A percentile compares a stretch with the other conserved stretches of the same genome.
These are phyloP conservation scores for Miscanthus lutarioriparius DNA, from an alignment of 176 grass and related monocot species.

Conservation along the genomic window DNA sequence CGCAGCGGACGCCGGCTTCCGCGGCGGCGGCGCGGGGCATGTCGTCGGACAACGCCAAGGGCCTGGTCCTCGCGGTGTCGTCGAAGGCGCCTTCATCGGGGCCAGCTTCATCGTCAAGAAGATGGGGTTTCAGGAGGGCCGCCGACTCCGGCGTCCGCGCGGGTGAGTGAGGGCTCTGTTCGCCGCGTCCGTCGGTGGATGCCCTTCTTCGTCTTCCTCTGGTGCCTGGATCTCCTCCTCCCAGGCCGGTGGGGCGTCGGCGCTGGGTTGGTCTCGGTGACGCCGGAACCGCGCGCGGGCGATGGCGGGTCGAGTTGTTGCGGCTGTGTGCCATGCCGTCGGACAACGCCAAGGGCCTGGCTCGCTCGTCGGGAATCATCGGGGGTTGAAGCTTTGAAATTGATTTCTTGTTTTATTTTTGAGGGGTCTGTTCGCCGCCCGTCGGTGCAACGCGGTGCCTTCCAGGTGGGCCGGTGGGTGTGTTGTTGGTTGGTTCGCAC, in stretches of 20 bases:
- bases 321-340: background rate
- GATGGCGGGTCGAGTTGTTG: background rate
- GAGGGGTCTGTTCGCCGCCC: too few relatives aligned
- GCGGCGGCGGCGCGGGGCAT: conserved; percentile 39
- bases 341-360: too few relatives aligned
- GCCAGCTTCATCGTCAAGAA: conserved; percentile 78
- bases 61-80: conserved; percentile 76
- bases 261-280: conserved; percentile 17
- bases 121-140: conserved; percentile 75
- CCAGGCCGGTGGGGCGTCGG: background rate
- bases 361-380: too few relatives aligned
- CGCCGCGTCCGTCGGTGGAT: background rate
- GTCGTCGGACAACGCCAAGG: conserved; percentile 79
- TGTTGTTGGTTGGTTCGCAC: conserved; percentile 26
- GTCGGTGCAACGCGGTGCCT: conserved; percentile 18
- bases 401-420: background rate
- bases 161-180: conserved; percentile 39
- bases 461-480: too few relatives aligned
- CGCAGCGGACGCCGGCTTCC: conserved; percentile 35
- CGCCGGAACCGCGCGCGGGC: too few relatives aligned
- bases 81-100: conserved; percentile 84
- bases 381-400: conserved; percentile 3
- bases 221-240: conserved; percentile 38
- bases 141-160: conserved; percentile 73
- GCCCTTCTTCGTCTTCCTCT: too few relatives aligned